A percentile compares a stretch with the other conserved stretches of the same genome.
These are phyloP conservation scores for Cyberlindnera samutprakarnensis DNA, from an alignment of 805 yeast species.

Conservation along the genomic window DNA sequence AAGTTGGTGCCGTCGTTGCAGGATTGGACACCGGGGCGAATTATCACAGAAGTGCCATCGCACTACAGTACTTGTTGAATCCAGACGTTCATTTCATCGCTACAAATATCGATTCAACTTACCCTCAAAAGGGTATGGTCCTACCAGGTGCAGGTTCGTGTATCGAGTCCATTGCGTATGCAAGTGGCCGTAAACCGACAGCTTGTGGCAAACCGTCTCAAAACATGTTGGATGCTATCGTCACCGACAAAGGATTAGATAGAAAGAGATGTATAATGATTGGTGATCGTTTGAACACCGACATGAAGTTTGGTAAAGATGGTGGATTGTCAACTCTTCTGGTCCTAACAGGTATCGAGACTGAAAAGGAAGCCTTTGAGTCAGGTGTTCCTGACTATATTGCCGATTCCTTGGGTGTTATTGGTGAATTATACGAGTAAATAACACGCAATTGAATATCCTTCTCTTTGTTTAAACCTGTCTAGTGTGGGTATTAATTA, in stretches of 20 bases:
- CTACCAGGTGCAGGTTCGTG: slow-evolving; percentile 96
- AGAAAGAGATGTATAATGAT: slow-evolving; percentile 74
- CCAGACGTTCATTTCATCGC: slow-evolving; percentile 69
- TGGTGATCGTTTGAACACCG: slow-evolving; percentile 94
- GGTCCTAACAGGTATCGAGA: slow-evolving; percentile 89
- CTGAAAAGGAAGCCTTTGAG: slow-evolving; percentile 49
- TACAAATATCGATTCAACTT: slow-evolving; percentile 92
- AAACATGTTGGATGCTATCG: slow-evolving; percentile 85
- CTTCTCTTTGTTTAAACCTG: too few species aligned
- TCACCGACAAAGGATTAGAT: slow-evolving; percentile 48
- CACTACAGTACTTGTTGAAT: slow-evolving; percentile 74
- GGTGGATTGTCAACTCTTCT: slow-evolving; percentile 83
- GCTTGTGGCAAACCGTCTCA: slow-evolving; percentile 91
- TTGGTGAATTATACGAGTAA: slow-evolving; percentile 70
- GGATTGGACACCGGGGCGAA: slow-evolving; percentile 76
- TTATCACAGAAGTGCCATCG: slow-evolving; percentile 73
- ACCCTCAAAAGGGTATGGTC: slow-evolving; percentile 78
- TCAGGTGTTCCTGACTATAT: slow-evolving; percentile 54
- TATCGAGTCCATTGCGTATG: slow-evolving; percentile 65
- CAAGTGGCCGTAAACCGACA: slow-evolving; percentile 77
- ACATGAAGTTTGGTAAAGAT: slow-evolving; percentile 82
- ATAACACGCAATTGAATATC: too few species aligned
- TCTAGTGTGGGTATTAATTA: too few species aligned
- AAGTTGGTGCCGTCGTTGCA: slow-evolving; percentile 83
- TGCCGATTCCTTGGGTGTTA: slow-evolving; percentile 46